Evolutionary conservation across 345 rosid species (phyloP).

Genomic region (Salix exigua): DNA sequence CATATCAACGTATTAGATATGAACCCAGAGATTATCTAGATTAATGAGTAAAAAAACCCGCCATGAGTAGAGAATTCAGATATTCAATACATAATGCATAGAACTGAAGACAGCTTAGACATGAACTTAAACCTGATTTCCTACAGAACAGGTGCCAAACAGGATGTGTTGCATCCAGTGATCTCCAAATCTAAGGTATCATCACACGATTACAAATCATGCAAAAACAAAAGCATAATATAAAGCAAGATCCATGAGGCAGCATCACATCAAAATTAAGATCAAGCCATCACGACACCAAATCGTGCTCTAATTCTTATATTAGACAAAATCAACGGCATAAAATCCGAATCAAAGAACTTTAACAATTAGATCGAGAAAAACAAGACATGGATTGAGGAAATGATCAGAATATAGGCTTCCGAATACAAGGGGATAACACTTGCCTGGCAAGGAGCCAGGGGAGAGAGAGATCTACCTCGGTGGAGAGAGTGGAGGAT

Average conservation of each 20-base stretch:
- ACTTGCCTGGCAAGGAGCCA: neutral
- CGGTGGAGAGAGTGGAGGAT: neutral
- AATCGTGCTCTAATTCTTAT: neutral
- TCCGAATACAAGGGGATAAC: neutral
- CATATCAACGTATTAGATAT: neutral
- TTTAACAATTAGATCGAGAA: neutral
- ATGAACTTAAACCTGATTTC: neutral
- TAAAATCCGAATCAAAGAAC: neutral
- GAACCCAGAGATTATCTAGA: too few species aligned
- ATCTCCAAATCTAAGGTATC: slow-evolving; percentile 3
- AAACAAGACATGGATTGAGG: neutral
- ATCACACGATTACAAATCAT: neutral
- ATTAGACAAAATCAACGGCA: slow-evolving; percentile 5
- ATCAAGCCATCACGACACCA: neutral
- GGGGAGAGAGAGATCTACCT: neutral
- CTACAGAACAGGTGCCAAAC: slow-evolving; percentile 4
- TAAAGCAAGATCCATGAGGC: neutral
- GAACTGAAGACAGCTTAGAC: neutral
- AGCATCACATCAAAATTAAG: neutral
- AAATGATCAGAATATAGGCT: slow-evolving; percentile 2
- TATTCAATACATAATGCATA: neutral
- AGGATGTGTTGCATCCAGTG: neutral
- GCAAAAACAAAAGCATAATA: neutral
- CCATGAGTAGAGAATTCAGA: neutral
- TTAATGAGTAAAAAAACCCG: too few species aligned